Conservation (phyloP, 129 eudicot species). For the Dittrichia graveolens region DNA sequence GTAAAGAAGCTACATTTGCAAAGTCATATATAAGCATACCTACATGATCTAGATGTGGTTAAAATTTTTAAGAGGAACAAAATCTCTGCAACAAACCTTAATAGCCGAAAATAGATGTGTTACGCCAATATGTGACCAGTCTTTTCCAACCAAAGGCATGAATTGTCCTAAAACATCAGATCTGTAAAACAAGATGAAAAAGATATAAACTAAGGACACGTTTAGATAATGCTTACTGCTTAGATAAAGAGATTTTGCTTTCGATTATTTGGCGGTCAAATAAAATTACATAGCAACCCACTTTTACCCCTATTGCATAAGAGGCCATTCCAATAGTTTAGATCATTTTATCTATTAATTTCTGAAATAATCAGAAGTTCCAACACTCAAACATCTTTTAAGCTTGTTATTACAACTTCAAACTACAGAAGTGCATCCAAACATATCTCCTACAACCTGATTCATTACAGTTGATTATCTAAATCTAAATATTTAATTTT, state of each 20-base stretch:
- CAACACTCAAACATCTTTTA: not conserved
- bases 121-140: slow-evolving; percentile 99
- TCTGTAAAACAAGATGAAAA: slow-evolving; percentile 43
- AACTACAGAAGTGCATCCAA: not conserved
- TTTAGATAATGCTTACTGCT: not conserved
- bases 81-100: slow-evolving; percentile 56
- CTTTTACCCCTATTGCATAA: no score
- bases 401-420: not conserved
- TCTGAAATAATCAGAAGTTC: no score
- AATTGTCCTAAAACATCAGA: slow-evolving; percentile 98
- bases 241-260: not conserved
- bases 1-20: slow-evolving; percentile 7
- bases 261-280: no score
- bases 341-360: no score
- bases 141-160: slow-evolving; percentile 98
- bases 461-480: not conserved
- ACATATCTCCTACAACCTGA: not conserved
- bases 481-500: not conserved
- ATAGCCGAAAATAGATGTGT: slow-evolving; percentile 95
- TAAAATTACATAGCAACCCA: no score
- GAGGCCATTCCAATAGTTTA: no score
- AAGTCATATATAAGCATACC: not conserved
- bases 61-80: slow-evolving; percentile 6
- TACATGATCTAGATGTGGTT: not conserved
- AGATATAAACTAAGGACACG: not conserved